Conservation (phyloP, 768 basidiomycete species). For the Hericium coralloides region DNA sequence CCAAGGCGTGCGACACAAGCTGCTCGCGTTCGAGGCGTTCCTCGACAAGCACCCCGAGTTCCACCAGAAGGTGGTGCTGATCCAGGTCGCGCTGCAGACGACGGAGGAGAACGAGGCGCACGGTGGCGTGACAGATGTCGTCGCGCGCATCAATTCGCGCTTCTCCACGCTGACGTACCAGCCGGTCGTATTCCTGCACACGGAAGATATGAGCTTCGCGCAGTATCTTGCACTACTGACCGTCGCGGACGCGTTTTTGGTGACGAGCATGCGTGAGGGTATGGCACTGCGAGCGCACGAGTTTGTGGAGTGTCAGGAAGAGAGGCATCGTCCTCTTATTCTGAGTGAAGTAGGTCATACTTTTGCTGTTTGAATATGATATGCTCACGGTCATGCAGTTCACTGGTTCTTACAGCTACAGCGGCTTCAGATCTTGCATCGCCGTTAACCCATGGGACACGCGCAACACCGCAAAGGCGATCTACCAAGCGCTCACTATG, state of each 20-base stretch:
- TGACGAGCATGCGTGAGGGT: conserved; percentile 78
- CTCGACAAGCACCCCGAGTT: conserved; percentile 72
- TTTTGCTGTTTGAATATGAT: not conserved
- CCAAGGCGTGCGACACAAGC: conserved; percentile 76
- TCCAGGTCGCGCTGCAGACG: conserved; percentile 82
- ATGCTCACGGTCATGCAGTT: conserved; percentile 38
- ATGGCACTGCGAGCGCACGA: conserved; percentile 82
- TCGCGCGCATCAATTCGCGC: conserved; percentile 73
- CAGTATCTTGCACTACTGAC: conserved; percentile 79
- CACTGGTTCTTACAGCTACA: conserved; percentile 79
- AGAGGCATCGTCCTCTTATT: conserved; percentile 56
- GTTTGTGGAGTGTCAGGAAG: conserved; percentile 81
- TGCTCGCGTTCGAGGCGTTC: conserved; percentile 77
- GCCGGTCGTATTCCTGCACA: conserved; percentile 80
- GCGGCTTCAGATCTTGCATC: conserved; percentile 81
- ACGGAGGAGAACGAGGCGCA: conserved; percentile 68
- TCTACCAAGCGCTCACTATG: conserved; percentile 73
- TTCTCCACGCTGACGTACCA: conserved; percentile 85
- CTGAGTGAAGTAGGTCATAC: conserved; percentile 55
- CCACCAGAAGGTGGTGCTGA: conserved; percentile 74
- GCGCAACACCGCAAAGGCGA: conserved; percentile 76
- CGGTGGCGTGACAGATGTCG: conserved; percentile 64
- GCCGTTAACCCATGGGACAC: conserved; percentile 83
- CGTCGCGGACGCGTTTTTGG: conserved; percentile 79
- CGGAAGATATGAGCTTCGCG: conserved; percentile 74